Conservation (phyloP, 768 basidiomycete genomes). For the Lactarius sp. region DNA sequence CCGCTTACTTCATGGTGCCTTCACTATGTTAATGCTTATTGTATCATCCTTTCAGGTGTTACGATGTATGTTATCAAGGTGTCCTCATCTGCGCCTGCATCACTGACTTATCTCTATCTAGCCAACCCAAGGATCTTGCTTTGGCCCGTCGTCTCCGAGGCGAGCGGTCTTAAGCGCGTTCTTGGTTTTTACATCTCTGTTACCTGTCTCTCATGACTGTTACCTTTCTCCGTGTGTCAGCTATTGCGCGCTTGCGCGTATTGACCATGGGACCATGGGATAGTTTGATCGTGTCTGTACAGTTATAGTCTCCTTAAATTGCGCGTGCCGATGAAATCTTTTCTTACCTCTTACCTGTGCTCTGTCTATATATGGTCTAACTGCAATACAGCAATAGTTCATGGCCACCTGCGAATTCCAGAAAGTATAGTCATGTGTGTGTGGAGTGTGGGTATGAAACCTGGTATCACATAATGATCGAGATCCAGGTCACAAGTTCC, state of each 20-base stretch:
- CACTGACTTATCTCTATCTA: slow-evolving; percentile 30
- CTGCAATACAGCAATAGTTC: neutral
- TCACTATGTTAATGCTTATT: neutral
- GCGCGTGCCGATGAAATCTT: slow-evolving; percentile 7
- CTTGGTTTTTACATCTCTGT: neutral
- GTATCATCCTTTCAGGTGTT: slow-evolving; percentile 11
- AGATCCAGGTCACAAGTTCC: too few relatives aligned
- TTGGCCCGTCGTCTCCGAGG: slow-evolving; percentile 76
- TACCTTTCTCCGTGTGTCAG: neutral
- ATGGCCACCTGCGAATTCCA: neutral
- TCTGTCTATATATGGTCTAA: slow-evolving; percentile 14
- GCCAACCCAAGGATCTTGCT: slow-evolving; percentile 81
- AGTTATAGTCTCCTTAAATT: slow-evolving; percentile 17
- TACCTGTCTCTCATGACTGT: too few relatives aligned
- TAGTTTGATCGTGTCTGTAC: slow-evolving; percentile 17
- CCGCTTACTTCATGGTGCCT: neutral
- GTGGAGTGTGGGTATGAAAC: neutral
- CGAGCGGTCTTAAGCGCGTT: slow-evolving; percentile 53
- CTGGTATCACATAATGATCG: too few relatives aligned
- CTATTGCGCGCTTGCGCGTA: slow-evolving; percentile 2
- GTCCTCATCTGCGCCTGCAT: neutral
- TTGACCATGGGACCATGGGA: slow-evolving; percentile 12
- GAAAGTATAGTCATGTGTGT: neutral
- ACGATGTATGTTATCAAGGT: slow-evolving; percentile 23
- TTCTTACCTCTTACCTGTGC: slow-evolving; percentile 1